Conservation (phyloP, 176 grass and related monocot species). For the Hsuehochloa calcarea region DNA sequence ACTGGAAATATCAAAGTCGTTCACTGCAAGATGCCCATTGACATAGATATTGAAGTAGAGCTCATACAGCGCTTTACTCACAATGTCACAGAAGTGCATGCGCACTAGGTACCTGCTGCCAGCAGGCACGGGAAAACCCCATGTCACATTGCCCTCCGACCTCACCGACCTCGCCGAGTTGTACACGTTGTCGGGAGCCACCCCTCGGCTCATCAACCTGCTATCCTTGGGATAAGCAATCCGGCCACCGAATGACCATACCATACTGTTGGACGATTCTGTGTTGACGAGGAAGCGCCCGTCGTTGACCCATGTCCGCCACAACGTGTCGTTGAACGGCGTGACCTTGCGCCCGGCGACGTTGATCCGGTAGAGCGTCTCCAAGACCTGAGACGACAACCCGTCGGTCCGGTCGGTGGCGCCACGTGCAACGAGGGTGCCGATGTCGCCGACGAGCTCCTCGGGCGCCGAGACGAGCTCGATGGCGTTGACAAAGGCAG, state of each 20-base stretch:
- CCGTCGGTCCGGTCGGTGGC: slow-evolving; percentile 39
- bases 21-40: slow-evolving; percentile 60
- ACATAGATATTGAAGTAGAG: slow-evolving; percentile 78
- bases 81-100: slow-evolving; percentile 93
- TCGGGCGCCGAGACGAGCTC: slow-evolving; percentile 78
- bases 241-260: slow-evolving; percentile 54
- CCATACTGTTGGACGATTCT: slow-evolving; percentile 33
- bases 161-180: slow-evolving; percentile 58
- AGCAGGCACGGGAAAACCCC: slow-evolving; percentile 62
- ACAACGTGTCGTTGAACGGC: slow-evolving; percentile 87
- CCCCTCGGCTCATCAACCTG: slow-evolving; percentile 59
- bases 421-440: slow-evolving; percentile 38
- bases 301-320: slow-evolving; percentile 92
- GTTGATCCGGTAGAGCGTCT: slow-evolving; percentile 79
- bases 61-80: slow-evolving; percentile 64
- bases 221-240: slow-evolving; percentile 70
- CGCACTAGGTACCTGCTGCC: slow-evolving; percentile 67
- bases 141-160: slow-evolving; percentile 61
- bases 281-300: slow-evolving; percentile 33
- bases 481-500: slow-evolving; percentile 88
- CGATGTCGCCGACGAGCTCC: slow-evolving; percentile 71
- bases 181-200: slow-evolving; percentile 84
- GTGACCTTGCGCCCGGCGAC: slow-evolving; percentile 85
- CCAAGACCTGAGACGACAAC: slow-evolving; percentile 63
- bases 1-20: slow-evolving; percentile 77